phyloP scores from a whole-genome alignment of 345 rosid genomes.

The Acer saccharum region DNA sequence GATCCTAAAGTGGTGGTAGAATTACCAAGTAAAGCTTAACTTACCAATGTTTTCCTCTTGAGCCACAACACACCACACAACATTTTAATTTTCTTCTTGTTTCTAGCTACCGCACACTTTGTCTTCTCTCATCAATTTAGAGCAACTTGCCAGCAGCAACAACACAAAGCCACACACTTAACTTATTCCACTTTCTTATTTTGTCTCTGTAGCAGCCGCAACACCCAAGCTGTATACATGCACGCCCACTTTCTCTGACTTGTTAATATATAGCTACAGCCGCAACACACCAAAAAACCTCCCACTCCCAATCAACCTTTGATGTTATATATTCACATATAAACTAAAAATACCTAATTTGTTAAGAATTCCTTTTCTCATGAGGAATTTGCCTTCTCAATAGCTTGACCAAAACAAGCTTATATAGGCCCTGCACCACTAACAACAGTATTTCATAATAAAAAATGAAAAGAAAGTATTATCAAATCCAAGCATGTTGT shows the following conservation, averaged over 20 bases:
- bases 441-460: not conserved
- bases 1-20: not conserved
- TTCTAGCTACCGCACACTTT: not conserved
- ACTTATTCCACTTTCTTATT: not conserved
- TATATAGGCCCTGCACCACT: not conserved
- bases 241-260: not conserved
- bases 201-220: not conserved
- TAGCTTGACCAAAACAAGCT: not conserved
- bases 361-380: not conserved
- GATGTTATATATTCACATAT: not conserved
- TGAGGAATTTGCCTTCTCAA: not conserved
- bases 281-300: not conserved
- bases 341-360: not conserved
- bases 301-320: not conserved
- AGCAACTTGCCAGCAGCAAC: not conserved
- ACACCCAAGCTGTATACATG: not conserved
- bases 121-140: not conserved
- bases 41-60: not conserved
- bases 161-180: not conserved
- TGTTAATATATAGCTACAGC: too few relatives aligned
- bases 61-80: not conserved
- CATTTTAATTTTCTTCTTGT: not conserved
- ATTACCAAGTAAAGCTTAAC: not conserved
- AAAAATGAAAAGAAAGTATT: not conserved
- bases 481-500: not conserved